Conservation (phyloP, 1,139 yeast genomes). For the Hansenula lynferdii region DNA sequence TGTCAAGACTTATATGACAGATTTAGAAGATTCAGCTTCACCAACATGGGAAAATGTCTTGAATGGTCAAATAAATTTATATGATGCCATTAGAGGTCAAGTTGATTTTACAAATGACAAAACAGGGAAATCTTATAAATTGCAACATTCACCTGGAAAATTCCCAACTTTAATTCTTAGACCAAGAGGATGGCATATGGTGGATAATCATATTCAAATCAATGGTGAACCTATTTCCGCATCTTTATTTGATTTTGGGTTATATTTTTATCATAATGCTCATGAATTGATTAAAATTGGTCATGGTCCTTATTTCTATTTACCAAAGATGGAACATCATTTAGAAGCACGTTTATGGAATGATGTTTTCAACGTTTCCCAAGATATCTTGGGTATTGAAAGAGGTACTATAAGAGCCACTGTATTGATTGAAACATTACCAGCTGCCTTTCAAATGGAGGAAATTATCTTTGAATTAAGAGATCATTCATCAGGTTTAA, state of each 20-base stretch:
- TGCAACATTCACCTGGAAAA: slow-evolving; percentile 42
- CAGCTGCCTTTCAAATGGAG: slow-evolving; percentile 79
- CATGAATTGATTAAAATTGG: slow-evolving; percentile 52
- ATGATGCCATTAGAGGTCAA: slow-evolving; percentile 76
- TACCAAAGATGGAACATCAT: slow-evolving; percentile 80
- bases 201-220: slow-evolving; percentile 62
- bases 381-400: slow-evolving; percentile 56
- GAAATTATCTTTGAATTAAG: slow-evolving; percentile 74
- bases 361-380: slow-evolving; percentile 65
- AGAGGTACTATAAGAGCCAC: slow-evolving; percentile 72
- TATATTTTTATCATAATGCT: slow-evolving; percentile 71
- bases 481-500: slow-evolving; percentile 70
- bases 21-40: slow-evolving; percentile 90
- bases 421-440: slow-evolving; percentile 71
- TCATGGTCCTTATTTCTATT: slow-evolving; percentile 68
- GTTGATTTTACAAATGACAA: slow-evolving; percentile 41
- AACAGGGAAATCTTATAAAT: slow-evolving; percentile 49
- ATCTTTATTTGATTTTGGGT: slow-evolving; percentile 72
- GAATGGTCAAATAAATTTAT: slow-evolving; percentile 87
- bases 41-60: slow-evolving; percentile 93
- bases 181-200: slow-evolving; percentile 88
- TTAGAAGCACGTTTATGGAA: slow-evolving; percentile 75
- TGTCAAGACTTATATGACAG: slow-evolving; percentile 93
- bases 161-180: slow-evolving; percentile 73
- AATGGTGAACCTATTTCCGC: slow-evolving; percentile 78